Evolutionary conservation across 257 asterid genomes (phyloP), one percentile per base, ranked within the genome.

Genomic region (Solanum appendiculatum): DNA sequence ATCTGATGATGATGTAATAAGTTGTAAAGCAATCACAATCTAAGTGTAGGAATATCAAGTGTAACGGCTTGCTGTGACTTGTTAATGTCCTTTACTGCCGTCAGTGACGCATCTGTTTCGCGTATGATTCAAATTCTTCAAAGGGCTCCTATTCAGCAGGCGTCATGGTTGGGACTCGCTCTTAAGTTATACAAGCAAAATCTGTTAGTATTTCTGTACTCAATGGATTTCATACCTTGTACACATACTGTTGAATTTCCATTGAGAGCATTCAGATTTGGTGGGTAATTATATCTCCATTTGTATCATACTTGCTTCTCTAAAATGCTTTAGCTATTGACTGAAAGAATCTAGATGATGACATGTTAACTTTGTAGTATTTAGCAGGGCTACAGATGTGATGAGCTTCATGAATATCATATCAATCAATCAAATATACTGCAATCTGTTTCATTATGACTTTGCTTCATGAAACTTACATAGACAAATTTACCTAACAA

Each of bases 11-110:
- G 93, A 93, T 51, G 95, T 95, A 25, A 83, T 95, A 48, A 90
- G 93, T 23, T 96, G 99, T 86, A 95, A 90, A 89, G 39, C 93
- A 82, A 88, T 94, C 69, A 89, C 94, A 69, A 86, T 92, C 54
- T 95, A 93, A 84, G 42, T 48, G 2, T 9, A 27, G 68, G 85
- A 46, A 46, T 80, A 48, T 48, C 27, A 18, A 81, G 6, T 81
- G 68, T 48, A 29, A 48, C 44, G 20, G 44, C 85, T 78, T 48
- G 85, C 66, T 48, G 85, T 20, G 85, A 48, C 85, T 81, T 81
- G 85, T 48, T 31, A 31, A 39, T 18, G 68, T 48, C 58, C 85
- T 81, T 48, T 20, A 7, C 83, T n/a, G n/a, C 34, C 34, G 2
- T n/a, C 82, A 13, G 51, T 74, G 82, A 20, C 29, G 36, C 48